Conservation (phyloP, 2,329 filamentous ascomycete species). For the Pseudogymnoascus destructans region DNA sequence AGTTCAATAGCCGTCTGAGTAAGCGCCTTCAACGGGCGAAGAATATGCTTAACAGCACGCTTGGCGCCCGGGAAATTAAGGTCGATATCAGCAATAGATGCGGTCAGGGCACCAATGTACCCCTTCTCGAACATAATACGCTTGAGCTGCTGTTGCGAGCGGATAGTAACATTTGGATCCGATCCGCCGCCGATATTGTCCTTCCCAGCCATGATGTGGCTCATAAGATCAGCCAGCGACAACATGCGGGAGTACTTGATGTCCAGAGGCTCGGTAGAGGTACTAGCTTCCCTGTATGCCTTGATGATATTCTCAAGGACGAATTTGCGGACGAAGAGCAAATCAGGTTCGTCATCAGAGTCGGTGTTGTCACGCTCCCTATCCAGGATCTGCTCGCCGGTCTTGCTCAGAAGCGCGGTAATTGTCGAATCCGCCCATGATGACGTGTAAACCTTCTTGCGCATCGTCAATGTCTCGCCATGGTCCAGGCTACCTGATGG, state of each 20-base stretch:
- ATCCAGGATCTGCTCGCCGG: slow-evolving; percentile 58
- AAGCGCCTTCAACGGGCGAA: slow-evolving; percentile 75
- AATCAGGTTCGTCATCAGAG: slow-evolving; percentile 65
- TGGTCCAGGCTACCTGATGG: slow-evolving; percentile 50
- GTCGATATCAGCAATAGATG: slow-evolving; percentile 88
- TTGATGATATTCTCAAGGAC: slow-evolving; percentile 87
- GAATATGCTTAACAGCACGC: slow-evolving; percentile 88
- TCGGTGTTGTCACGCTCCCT: slow-evolving; percentile 45
- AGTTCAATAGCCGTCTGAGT: slow-evolving; percentile 78
- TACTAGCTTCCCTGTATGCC: slow-evolving; percentile 77
- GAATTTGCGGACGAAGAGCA: slow-evolving; percentile 87
- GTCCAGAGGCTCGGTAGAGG: slow-evolving; percentile 68
- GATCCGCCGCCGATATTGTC: slow-evolving; percentile 44
- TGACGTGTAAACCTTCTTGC: slow-evolving; percentile 78
- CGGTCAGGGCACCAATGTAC: slow-evolving; percentile 76
- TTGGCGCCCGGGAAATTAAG: slow-evolving; percentile 89
- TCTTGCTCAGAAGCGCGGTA: slow-evolving; percentile 77
- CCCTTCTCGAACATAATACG: slow-evolving; percentile 98
- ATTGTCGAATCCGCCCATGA: slow-evolving; percentile 76
- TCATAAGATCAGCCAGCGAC: slow-evolving; percentile 80
- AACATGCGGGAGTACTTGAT: slow-evolving; percentile 79
- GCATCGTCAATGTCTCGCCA: slow-evolving; percentile 60
- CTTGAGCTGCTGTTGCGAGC: slow-evolving; percentile 70
- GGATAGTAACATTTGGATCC: slow-evolving; percentile 28
- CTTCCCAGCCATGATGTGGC: slow-evolving; percentile 76